Percentiles rank a stretch among this genome's conserved stretches.
Evolutionary conservation across 306 rosid genomes (phyloP).

Genomic region (Nissolia schottii): DNA sequence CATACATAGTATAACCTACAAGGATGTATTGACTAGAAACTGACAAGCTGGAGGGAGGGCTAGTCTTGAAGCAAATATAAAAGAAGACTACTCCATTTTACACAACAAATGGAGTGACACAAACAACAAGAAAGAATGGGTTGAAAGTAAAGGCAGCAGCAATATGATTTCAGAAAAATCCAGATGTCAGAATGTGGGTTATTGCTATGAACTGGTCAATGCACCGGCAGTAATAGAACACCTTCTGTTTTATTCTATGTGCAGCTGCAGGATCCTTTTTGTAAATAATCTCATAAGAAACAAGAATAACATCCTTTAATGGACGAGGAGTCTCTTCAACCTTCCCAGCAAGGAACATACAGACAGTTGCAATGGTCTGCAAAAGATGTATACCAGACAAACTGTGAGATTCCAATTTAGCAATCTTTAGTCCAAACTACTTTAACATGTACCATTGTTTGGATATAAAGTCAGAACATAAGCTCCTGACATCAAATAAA

Average conservation of each 20-base stretch:
- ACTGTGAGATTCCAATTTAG: slow-evolving; percentile 9
- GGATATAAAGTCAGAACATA: neutral
- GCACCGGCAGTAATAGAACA: slow-evolving; percentile 34
- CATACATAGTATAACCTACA: slow-evolving; percentile 19
- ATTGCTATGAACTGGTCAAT: slow-evolving; percentile 27
- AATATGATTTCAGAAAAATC: slow-evolving; percentile 12
- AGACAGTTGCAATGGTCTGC: slow-evolving; percentile 94
- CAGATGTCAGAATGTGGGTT: slow-evolving; percentile 12
- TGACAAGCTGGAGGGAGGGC: slow-evolving; percentile 1
- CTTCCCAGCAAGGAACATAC: slow-evolving; percentile 99
- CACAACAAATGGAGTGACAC: slow-evolving; percentile 6
- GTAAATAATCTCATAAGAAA: slow-evolving; percentile 89
- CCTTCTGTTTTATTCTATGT: slow-evolving; percentile 96
- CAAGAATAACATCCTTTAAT: slow-evolving; percentile 83
- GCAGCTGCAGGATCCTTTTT: slow-evolving; percentile 91
- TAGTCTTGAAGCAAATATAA: neutral
- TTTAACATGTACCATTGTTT: slow-evolving; percentile 7
- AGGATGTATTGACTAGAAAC: neutral
- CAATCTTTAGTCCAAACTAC: neutral
- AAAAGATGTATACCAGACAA: slow-evolving; percentile 28
- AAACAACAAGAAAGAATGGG: slow-evolving; percentile 11
- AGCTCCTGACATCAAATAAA: slow-evolving; percentile 7
- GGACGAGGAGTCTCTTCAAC: slow-evolving; percentile 99
- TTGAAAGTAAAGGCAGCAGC: slow-evolving; percentile 8
- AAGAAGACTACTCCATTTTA: neutral